Conservation (phyloP, 108 stramenopile genomes). For the Cyclotella baltica region DNA sequence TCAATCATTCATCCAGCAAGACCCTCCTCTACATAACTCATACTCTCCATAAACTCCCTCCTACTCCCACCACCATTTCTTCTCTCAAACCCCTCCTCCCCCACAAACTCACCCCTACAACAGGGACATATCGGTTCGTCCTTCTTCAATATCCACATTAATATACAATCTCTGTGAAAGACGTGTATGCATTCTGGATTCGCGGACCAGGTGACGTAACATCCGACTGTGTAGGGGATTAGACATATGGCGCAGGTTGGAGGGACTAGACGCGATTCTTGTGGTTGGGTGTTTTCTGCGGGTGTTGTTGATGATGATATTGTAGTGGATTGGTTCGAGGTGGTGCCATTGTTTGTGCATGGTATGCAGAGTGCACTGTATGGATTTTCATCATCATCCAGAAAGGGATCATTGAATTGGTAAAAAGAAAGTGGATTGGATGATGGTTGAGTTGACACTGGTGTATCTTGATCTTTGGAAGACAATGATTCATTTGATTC, state of each 20-base stretch:
- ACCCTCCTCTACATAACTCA: too few relatives aligned
- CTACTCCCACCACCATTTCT: too few relatives aligned
- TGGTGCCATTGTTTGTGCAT: too few relatives aligned
- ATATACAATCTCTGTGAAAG: slow-evolving; percentile 81
- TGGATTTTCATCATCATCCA: slow-evolving; percentile 28
- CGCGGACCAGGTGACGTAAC: slow-evolving; percentile 73
- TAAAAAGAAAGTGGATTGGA: slow-evolving; percentile 15
- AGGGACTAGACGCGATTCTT: slow-evolving; percentile 49
- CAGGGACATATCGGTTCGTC: slow-evolving; percentile 75
- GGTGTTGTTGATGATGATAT: not conserved
- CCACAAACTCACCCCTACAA: slow-evolving; percentile 85
- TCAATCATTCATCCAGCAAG: too few relatives aligned
- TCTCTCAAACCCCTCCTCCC: too few relatives aligned
- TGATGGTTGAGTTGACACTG: too few relatives aligned
- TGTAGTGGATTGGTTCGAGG: not conserved
- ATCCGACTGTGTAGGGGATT: slow-evolving; percentile 62
- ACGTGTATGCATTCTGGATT: slow-evolving; percentile 75
- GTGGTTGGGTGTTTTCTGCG: not conserved
- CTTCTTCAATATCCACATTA: slow-evolving; percentile 72
- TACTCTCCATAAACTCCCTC: too few relatives aligned
- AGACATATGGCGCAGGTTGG: slow-evolving; percentile 82
- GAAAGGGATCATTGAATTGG: slow-evolving; percentile 2
- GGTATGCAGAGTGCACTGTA: slow-evolving; percentile 41
- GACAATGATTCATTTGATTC: too few relatives aligned
- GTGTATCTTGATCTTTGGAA: too few relatives aligned